A percentile compares a stretch with the other conserved stretches of the same genome.
phyloP scores from a whole-genome alignment of 441 rosid genomes.

The Francoa sonchifolia region DNA sequence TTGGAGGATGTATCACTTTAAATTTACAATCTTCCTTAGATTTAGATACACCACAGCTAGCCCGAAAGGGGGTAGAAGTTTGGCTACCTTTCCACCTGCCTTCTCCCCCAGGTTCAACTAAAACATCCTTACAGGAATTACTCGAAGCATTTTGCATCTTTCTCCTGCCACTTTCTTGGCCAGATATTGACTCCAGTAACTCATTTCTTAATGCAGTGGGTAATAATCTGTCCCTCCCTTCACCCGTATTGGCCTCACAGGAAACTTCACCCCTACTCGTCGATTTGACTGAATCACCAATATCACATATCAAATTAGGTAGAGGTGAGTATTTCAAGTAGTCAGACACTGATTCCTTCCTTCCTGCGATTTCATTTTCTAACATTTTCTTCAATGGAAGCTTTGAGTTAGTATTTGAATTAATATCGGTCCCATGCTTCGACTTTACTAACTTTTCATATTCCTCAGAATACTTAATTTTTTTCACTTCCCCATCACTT shows the following conservation, averaged over 20 bases:
- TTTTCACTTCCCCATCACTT: conserved; percentile 13
- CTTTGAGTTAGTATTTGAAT: conserved; percentile 10
- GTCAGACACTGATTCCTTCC: conserved; percentile 11
- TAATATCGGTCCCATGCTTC: conserved; percentile 9
- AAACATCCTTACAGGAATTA: conserved; percentile 9
- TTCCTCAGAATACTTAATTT: conserved; percentile 18
- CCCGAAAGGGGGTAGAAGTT: conserved; percentile 17
- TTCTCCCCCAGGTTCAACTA: conserved; percentile 15
- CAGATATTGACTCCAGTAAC: conserved; percentile 18
- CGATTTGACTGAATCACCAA: conserved; percentile 13
- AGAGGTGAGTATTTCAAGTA: conserved; percentile 13
- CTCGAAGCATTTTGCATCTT: conserved; percentile 14
- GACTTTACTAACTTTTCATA: conserved; percentile 10
- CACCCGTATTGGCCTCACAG: conserved; percentile 13
- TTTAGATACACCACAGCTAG: conserved; percentile 9
- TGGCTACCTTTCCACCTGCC: conserved; percentile 15
- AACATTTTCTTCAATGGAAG: conserved; percentile 10
- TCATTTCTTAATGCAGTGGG: conserved; percentile 14
- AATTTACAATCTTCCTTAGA: conserved; percentile 15
- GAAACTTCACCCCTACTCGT: conserved; percentile 15
- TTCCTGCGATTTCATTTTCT: conserved; percentile 13
- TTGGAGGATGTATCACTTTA: conserved; percentile 8
- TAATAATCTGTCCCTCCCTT: conserved; percentile 9
- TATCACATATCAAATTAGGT: conserved; percentile 6
- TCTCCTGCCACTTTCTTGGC: conserved; percentile 15